phyloP scores from a whole-genome alignment of 1,284 basidiomycete species.

The Mrakiaceae sp. region DNA sequence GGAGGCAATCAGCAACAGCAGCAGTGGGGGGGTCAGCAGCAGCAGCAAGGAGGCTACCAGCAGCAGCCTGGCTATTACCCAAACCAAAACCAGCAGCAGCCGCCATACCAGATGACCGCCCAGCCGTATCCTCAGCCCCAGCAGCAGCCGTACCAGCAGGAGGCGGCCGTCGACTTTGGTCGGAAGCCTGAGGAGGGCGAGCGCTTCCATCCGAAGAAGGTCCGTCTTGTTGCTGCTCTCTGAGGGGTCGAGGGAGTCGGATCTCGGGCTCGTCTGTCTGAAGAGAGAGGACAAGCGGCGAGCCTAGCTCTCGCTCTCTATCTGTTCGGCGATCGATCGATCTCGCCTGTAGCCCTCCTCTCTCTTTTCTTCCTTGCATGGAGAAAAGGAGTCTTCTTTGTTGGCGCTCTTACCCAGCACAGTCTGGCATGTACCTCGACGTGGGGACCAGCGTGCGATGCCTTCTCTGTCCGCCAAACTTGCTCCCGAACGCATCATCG shows the following conservation, averaged over 20 bases:
- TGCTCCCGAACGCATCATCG: background rate
- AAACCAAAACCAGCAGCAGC: no score
- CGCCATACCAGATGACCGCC: background rate
- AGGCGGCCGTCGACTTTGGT: conserved; percentile 2
- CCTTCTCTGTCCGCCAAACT: background rate
- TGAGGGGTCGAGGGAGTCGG: no score
- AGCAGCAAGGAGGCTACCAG: conserved; percentile 9
- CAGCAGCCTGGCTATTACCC: conserved; percentile 8
- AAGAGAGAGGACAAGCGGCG: background rate
- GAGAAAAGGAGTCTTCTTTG: background rate
- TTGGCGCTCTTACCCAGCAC: no score
- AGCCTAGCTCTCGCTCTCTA: background rate
- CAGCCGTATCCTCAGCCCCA: background rate
- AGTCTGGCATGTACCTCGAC: background rate
- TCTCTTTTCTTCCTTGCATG: background rate
- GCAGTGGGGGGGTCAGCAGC: conserved; percentile 17
- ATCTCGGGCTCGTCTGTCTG: no score
- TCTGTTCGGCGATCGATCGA: background rate
- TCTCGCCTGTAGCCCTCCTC: background rate
- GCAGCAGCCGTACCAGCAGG: conserved; percentile 23
- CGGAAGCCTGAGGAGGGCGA: conserved; percentile 33
- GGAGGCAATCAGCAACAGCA: conserved; percentile 7
- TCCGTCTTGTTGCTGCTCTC: background rate
- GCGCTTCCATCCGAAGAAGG: conserved; percentile 54
- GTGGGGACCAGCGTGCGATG: no score